Evolutionary conservation across 805 yeast species (phyloP).

Genomic region (Barnettozyma wickerhamii): DNA sequence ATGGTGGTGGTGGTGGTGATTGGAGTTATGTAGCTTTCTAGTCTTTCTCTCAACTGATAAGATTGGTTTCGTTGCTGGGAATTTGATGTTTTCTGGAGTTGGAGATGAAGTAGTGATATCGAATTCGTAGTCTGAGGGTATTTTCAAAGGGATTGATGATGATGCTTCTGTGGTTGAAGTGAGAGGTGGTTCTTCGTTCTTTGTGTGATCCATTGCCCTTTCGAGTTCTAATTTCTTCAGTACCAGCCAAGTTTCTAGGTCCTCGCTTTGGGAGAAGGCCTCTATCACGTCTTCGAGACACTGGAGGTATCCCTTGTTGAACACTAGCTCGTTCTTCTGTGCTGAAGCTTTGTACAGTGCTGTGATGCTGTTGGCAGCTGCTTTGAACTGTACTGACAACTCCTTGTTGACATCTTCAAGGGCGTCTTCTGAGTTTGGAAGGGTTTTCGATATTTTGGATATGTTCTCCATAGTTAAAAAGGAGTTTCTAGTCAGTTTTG

Average conservation of each 20-base stretch:
- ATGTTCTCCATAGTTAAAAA: conserved; percentile 43
- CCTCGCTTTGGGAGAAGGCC: conserved; percentile 16
- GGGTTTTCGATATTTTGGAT: conserved; percentile 50
- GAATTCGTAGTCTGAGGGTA: conserved; percentile 18
- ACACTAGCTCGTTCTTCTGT: conserved; percentile 40
- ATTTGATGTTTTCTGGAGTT: conserved; percentile 5
- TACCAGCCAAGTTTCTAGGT: conserved; percentile 50
- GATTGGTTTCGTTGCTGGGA: conserved; percentile 22
- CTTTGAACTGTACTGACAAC: conserved; percentile 59
- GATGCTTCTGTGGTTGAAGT: conserved; percentile 1
- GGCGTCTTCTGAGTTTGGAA: conserved; percentile 48
- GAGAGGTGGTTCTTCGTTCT: too few species aligned
- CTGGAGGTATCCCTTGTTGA: conserved; percentile 55
- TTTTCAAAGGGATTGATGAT: neutral
- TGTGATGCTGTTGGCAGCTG: conserved; percentile 70
- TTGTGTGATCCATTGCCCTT: neutral
- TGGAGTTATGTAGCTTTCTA: conserved; percentile 1
- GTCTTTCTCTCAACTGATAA: conserved; percentile 9
- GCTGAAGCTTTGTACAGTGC: conserved; percentile 56
- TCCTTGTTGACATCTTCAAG: conserved; percentile 45
- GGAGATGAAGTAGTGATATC: conserved; percentile 9
- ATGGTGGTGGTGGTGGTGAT: neutral
- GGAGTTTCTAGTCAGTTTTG: too few species aligned
- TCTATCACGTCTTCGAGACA: conserved; percentile 53
- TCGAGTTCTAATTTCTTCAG: conserved; percentile 42